Evolutionary conservation across 768 basidiomycete genomes (phyloP).

Genomic region (Phanerodontia chrysosporium): DNA sequence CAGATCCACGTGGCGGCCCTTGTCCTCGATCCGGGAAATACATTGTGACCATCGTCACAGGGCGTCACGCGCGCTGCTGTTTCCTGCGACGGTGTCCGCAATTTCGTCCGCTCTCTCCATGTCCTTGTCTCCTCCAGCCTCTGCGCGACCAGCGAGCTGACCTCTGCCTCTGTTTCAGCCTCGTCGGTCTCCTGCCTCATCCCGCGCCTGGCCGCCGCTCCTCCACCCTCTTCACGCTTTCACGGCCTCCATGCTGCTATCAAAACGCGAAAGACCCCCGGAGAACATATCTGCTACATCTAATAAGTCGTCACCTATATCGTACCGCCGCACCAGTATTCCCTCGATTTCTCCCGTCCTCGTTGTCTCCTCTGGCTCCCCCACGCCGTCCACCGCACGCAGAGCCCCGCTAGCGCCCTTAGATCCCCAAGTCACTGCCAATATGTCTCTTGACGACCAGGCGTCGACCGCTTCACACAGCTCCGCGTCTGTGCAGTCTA

Average conservation of each 20-base stretch:
- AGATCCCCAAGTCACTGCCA: conserved; percentile 23
- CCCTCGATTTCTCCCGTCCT: conserved; percentile 8
- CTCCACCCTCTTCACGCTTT: not conserved
- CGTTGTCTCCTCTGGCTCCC: conserved; percentile 3
- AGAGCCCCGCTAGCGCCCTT: conserved; percentile 25
- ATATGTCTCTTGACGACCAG: conserved; percentile 20
- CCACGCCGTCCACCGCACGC: conserved; percentile 11
- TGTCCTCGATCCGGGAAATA: conserved; percentile 9
- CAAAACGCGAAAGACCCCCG: conserved; percentile 14
- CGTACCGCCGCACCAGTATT: conserved; percentile 15
- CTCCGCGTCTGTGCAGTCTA: conserved; percentile 18
- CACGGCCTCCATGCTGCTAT: conserved; percentile 12
- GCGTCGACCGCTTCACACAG: conserved; percentile 19
- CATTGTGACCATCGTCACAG: conserved; percentile 1
- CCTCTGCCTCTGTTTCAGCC: not conserved
- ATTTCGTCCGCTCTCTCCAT: conserved; percentile 6
- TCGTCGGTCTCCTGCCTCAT: not conserved
- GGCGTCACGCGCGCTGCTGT: conserved; percentile 1
- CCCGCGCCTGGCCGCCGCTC: not conserved
- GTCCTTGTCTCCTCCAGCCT: conserved; percentile 6
- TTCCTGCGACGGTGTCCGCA: conserved; percentile 1
- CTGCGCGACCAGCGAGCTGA: not conserved
- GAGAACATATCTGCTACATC: conserved; percentile 11
- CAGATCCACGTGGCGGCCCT: conserved; percentile 15
- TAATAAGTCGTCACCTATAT: conserved; percentile 6